Percentiles rank a stretch among this genome's conserved stretches.
Evolutionary conservation across 768 basidiomycete species (phyloP).

Genomic region (Tephrocybe sp.): DNA sequence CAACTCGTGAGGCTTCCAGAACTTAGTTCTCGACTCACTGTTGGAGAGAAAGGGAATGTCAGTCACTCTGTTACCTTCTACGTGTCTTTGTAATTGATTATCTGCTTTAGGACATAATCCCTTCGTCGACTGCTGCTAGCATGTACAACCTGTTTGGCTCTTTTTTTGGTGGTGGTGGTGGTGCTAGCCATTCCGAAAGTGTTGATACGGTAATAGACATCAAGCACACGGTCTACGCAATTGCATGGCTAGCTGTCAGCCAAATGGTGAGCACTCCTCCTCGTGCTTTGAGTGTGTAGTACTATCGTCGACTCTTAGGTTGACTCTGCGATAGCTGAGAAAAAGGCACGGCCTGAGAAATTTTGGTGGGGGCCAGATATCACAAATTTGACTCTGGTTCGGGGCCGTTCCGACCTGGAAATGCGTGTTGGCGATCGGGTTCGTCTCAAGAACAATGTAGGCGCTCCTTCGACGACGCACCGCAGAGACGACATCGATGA

Average conservation of each 20-base stretch:
- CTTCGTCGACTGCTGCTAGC: conserved; percentile 42
- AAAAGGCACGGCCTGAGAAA: conserved; percentile 62
- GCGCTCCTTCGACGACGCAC: conserved; percentile 60
- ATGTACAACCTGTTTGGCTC: conserved; percentile 47
- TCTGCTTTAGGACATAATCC: conserved; percentile 60
- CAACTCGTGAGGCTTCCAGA: conserved; percentile 75
- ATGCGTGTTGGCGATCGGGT: conserved; percentile 78
- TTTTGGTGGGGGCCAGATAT: conserved; percentile 77
- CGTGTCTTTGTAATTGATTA: conserved; percentile 5
- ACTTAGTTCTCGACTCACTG: conserved; percentile 68
- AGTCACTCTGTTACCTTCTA: conserved; percentile 24
- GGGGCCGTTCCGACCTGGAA: conserved; percentile 57
- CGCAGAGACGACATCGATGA: conserved; percentile 46
- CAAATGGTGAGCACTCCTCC: conserved; percentile 59
- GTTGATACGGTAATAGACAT: conserved; percentile 71
- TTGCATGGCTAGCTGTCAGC: conserved; percentile 87
- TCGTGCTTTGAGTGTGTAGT: background rate
- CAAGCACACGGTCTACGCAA: conserved; percentile 74
- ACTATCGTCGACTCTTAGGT: conserved; percentile 47
- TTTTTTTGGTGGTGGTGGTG: conserved; percentile 38
- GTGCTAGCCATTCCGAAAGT: conserved; percentile 35
- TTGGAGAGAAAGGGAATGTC: conserved; percentile 78
- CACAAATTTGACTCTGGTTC: conserved; percentile 60
- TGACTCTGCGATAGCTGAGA: conserved; percentile 51
- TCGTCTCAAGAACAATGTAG: conserved; percentile 48